Percentiles rank a stretch among this genome's conserved stretches.
These are phyloP conservation scores for Limtongia smithiae DNA, from an alignment of 805 yeast species.

Conservation along the genomic window DNA sequence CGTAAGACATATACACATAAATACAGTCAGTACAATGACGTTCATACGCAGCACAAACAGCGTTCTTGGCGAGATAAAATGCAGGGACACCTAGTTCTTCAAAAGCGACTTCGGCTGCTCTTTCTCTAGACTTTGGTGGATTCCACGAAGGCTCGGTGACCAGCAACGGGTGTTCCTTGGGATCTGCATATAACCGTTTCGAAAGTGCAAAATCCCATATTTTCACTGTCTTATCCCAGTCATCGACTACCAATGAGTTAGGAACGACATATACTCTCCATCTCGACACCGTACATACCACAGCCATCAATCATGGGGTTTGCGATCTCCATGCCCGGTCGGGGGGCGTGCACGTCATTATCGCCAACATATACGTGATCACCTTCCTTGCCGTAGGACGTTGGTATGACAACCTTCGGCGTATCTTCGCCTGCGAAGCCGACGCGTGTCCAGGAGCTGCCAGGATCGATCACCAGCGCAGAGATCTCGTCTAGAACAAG, in stretches of 20 bases:
- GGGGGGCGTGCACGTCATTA: slow-evolving; percentile 42
- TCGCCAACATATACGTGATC: slow-evolving; percentile 39
- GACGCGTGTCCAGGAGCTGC: slow-evolving; percentile 73
- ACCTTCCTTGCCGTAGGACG: slow-evolving; percentile 50
- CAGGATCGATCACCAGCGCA: slow-evolving; percentile 89
- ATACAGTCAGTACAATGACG: too few species aligned
- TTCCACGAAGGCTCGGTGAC: slow-evolving; percentile 70
- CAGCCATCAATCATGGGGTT: slow-evolving; percentile 39
- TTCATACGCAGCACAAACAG: slow-evolving; percentile 54
- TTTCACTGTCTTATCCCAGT: slow-evolving; percentile 65
- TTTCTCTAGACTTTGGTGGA: slow-evolving; percentile 52
- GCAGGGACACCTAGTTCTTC: slow-evolving; percentile 72
- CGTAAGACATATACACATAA: not conserved
- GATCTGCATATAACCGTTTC: slow-evolving; percentile 47
- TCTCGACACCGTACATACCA: slow-evolving; percentile 10
- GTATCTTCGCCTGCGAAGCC: slow-evolving; percentile 93
- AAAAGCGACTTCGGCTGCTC: slow-evolving; percentile 68
- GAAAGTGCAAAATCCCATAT: slow-evolving; percentile 67
- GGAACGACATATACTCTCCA: not conserved
- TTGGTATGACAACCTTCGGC: slow-evolving; percentile 73
- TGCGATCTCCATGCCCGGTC: slow-evolving; percentile 36
- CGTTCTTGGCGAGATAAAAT: slow-evolving; percentile 69
- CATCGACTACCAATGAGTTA: slow-evolving; percentile 30
- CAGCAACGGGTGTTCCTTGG: slow-evolving; percentile 62
- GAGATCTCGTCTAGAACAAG: slow-evolving; percentile 65